phyloP scores from a whole-genome alignment of 1,139 yeast species.

The Yamadazyma aaseri region DNA sequence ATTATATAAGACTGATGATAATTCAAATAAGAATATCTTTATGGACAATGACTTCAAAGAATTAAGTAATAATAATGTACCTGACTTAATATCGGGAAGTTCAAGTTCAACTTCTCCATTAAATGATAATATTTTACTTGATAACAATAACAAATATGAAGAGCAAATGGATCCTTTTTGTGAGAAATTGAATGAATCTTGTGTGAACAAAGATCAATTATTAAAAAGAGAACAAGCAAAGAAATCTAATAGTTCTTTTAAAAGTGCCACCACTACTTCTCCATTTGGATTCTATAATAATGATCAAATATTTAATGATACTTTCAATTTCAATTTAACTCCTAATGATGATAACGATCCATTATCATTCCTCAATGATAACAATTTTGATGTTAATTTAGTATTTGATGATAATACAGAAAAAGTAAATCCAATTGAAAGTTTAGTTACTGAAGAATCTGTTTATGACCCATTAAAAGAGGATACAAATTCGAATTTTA shows the following conservation, averaged over 20 bases:
- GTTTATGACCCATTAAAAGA: conserved; percentile 58
- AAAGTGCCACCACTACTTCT: conserved; percentile 10
- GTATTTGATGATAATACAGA: conserved; percentile 40
- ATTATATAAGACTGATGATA: not conserved
- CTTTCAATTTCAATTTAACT: conserved; percentile 21
- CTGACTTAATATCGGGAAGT: conserved; percentile 37
- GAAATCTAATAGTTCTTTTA: conserved; percentile 3
- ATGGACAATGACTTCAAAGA: not conserved
- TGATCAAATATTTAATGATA: conserved; percentile 30
- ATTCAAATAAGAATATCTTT: conserved; percentile 1
- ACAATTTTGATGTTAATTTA: conserved; percentile 49
- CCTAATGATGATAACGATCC: conserved; percentile 30
- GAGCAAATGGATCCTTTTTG: conserved; percentile 65
- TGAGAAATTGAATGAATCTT: conserved; percentile 69
- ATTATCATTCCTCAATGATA: conserved; percentile 45
- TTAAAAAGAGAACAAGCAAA: conserved; percentile 34
- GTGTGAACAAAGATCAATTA: conserved; percentile 77
- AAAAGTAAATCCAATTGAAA: conserved; percentile 26
- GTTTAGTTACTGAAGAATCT: conserved; percentile 62
- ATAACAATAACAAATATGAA: conserved; percentile 29
- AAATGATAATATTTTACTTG: conserved; percentile 35
- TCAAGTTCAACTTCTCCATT: conserved; percentile 41
- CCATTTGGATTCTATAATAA: conserved; percentile 23
- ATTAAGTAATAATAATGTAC: conserved; percentile 19
- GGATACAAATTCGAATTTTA: conserved; percentile 22